Evolutionary conservation across 352 stramenopile genomes (phyloP).

Genomic region (Globisporangium takayamanum): DNA sequence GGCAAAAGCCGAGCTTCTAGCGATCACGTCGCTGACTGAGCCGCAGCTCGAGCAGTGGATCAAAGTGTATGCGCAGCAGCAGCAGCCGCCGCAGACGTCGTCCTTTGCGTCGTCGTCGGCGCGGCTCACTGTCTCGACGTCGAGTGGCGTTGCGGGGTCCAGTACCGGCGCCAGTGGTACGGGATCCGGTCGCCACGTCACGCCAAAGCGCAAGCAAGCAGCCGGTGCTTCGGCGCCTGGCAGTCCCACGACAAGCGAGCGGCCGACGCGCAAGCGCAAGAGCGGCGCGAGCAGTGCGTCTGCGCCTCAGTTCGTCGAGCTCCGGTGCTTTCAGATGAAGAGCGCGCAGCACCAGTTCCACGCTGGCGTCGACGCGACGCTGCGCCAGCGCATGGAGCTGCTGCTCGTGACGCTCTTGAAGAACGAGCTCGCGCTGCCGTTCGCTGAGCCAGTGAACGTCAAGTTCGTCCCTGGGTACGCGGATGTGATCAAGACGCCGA

Average conservation of each 20-base stretch:
- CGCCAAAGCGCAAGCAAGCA: conserved; percentile 45
- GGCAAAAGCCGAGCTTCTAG: conserved; percentile 41
- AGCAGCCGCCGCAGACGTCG: conserved; percentile 13
- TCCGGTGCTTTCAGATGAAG: conserved; percentile 56
- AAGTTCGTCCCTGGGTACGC: conserved; percentile 67
- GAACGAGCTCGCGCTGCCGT: conserved; percentile 60
- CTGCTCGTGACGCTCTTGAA: conserved; percentile 57
- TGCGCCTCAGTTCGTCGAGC: conserved; percentile 33
- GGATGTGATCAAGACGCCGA: conserved; percentile 69
- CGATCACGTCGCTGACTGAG: conserved; percentile 52
- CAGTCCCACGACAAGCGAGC: conserved; percentile 11
- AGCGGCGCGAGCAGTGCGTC: conserved; percentile 2
- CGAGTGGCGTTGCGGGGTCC: not conserved
- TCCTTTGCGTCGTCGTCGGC: not conserved
- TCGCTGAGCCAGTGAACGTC: conserved; percentile 58
- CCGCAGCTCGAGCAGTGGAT: conserved; percentile 67
- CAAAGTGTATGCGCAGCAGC: conserved; percentile 24
- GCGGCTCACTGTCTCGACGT: conserved; percentile 11
- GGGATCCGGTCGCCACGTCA: conserved; percentile 26
- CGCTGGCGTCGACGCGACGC: conserved; percentile 37
- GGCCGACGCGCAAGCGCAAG: conserved; percentile 40
- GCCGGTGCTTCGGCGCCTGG: conserved; percentile 15
- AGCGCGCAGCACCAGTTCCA: conserved; percentile 13
- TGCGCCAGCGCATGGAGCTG: conserved; percentile 48
- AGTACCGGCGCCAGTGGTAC: not conserved